Evolutionary conservation across 73 alveolate species (phyloP), one percentile per base, ranked within the genome.

Genomic region (Tetrahymena malaccensis): DNA sequence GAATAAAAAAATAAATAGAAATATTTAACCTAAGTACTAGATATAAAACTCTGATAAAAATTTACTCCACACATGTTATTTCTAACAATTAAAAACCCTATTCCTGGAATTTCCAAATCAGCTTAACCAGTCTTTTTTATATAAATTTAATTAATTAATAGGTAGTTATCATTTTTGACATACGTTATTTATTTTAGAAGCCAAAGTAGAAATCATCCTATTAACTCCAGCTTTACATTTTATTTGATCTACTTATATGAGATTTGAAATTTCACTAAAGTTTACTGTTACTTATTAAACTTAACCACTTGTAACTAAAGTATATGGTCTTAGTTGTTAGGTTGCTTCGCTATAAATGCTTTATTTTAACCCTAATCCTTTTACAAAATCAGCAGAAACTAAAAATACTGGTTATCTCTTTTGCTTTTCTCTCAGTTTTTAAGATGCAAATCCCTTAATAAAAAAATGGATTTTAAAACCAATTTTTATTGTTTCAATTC

Each of bases 51-150:
- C 10, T 85, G 95, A 37, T 70, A 56, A 95, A 95, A 95, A 34
- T 95, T 37, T 0, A 95, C 97, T 22, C 95, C 97, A 33, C 95
- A 94, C 43, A 34, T 40, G 55, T 89, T 93, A 12, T 89, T 38
- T 89, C 94, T 95, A 38, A 95, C 97, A 44, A 95, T 50, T 34
- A 95, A 85, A 27, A 43, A 85, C 0, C 97, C 97, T 8, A 95
- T 94, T 43, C 95, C 93, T 25, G 97, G 97, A 22, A 95, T 95
- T 44, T 95, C 97, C 10, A 95, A 58, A 85, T 95, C 97, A 50
- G 94, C 97, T 27, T 43, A 55, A 19, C 85, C 95, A 31, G 50
- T 44, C 97, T 95, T 44, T 93, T n/a, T 40, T 40, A 15, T 40
- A 19, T 25, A 55, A 43, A 35, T 11, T 43, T 40, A 95, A 55